Percentiles rank a stretch among this genome's conserved stretches.
phyloP scores from a whole-genome alignment of 2,329 filamentous ascomycete genomes.

The Alternaria infectoria region DNA sequence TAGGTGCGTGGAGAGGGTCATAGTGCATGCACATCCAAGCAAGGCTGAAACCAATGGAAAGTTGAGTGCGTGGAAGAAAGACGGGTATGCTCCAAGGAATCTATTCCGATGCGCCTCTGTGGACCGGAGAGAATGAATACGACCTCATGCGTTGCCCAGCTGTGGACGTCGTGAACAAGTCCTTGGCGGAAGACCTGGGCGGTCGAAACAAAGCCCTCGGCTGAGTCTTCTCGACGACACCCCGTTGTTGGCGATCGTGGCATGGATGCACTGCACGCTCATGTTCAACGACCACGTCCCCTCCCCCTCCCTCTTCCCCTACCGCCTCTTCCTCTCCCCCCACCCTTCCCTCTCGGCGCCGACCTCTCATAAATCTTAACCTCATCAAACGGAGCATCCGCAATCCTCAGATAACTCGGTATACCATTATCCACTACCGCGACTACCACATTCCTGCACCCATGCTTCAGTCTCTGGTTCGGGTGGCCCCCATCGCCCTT shows the following conservation, averaged over 20 bases:
- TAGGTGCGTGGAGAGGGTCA: too few relatives aligned
- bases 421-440: constrained; percentile 90
- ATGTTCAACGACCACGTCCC: constrained; percentile 5
- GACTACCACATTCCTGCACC: constrained; percentile 80
- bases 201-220: background rate
- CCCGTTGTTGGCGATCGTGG: background rate
- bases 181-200: background rate
- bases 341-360: constrained; percentile 45
- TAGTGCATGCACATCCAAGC: too few relatives aligned
- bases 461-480: constrained; percentile 83
- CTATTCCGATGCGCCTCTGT: too few relatives aligned
- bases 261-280: rapidly evolving
- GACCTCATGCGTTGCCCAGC: too few relatives aligned
- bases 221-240: rapidly evolving
- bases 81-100: too few relatives aligned
- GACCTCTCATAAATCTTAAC: constrained; percentile 70
- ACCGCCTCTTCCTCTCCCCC: constrained; percentile 47
- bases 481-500: constrained; percentile 58
- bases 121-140: rapidly evolving
- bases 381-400: constrained; percentile 75
- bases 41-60: too few relatives aligned
- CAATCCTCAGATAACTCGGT: constrained; percentile 83
- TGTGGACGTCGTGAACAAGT: too few relatives aligned
- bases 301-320: constrained; percentile 37
- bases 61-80: too few relatives aligned